A percentile compares a stretch with the other conserved stretches of the same genome.
Evolutionary conservation across 345 rosid genomes (phyloP).

Genomic region (Bruguiera sexangula): DNA sequence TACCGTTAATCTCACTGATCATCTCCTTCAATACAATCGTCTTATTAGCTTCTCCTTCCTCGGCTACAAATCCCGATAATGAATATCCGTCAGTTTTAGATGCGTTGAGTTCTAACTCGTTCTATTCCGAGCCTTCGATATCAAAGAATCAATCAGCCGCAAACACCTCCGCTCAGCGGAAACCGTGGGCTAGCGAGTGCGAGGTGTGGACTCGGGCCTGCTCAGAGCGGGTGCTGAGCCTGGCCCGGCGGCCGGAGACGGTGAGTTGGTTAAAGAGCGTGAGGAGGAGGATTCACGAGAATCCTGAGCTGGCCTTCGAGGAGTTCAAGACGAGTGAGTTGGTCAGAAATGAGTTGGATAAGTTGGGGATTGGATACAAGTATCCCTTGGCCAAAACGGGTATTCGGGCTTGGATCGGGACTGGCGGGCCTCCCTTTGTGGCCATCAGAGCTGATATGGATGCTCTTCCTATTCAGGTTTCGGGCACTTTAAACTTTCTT

Average conservation of each 20-base stretch:
- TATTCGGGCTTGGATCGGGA: constrained; percentile 70
- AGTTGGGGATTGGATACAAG: constrained; percentile 45
- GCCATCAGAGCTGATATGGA: constrained; percentile 84
- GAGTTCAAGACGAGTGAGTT: constrained; percentile 61
- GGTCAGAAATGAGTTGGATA: constrained; percentile 52
- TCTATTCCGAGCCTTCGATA: constrained; percentile 8
- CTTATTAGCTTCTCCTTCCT: constrained; percentile 1
- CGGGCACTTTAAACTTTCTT: neutral
- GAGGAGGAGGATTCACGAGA: constrained; percentile 68
- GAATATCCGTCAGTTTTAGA: constrained; percentile 17
- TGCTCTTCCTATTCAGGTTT: constrained; percentile 76
- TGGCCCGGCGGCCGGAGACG: constrained; percentile 40
- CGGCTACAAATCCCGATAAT: neutral
- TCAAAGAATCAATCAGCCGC: constrained; percentile 17
- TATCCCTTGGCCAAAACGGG: constrained; percentile 72
- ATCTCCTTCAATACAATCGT: neutral
- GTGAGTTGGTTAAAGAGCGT: constrained; percentile 52
- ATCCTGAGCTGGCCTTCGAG: constrained; percentile 75
- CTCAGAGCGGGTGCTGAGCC: constrained; percentile 33
- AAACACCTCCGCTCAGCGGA: neutral
- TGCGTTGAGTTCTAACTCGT: neutral
- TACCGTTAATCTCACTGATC: constrained; percentile 5
- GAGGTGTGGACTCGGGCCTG: constrained; percentile 29
- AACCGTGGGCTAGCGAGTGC: constrained; percentile 9
- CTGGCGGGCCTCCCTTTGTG: constrained; percentile 70